Evolutionary conservation across 805 yeast species (phyloP), one percentile per base, ranked within the genome.

Genomic region (Kazachstania bromeliacearum): DNA sequence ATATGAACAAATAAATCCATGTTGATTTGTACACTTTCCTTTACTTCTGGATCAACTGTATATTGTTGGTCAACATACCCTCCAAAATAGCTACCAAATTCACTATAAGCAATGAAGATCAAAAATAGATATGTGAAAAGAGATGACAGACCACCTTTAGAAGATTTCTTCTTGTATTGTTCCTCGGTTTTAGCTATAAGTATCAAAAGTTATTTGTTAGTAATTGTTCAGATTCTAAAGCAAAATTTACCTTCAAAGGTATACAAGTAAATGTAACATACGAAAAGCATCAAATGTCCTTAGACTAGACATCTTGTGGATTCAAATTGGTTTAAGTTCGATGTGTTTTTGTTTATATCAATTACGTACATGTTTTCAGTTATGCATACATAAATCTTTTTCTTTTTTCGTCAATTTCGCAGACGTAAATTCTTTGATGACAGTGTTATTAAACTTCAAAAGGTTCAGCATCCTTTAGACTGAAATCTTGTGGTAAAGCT

Each of bases 31-130:
- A 87, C 69, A 23, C 70, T 70, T 38, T 71, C 72, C n/a, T 59
- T 61, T 12, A 85, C 60, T 3, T 64, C 62, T 24, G 68, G 66
- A 50, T 84, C 94, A 4, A 92, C 94, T 3, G 69, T 64, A 56
- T 84, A 92, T 46, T 79, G 83, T 45, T 79, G 82, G 48, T 79
- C 85, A 6, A 81, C 71, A 38, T 70, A 70, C 2, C 96, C 96
- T 37, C 92, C 95, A 38, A 88, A 65, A 54, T 70, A 84, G 10
- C 82, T 79, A 6, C 96, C 95, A 20, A 87, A 60, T 53, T 88
- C 94, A 10, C 84, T 73, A 84, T 94, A 89, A 5, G 84, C 58
- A 25, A 88, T 64, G 50, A 85, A 73, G 12, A 85, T 49, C 13
- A 82, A 71, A 39, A 71, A 67, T 18, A 80, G 44, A n/a, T 71